Evolutionary conservation across 495 filamentous ascomycete species (phyloP).

Genomic region (Thermothielavioides terrestris): DNA sequence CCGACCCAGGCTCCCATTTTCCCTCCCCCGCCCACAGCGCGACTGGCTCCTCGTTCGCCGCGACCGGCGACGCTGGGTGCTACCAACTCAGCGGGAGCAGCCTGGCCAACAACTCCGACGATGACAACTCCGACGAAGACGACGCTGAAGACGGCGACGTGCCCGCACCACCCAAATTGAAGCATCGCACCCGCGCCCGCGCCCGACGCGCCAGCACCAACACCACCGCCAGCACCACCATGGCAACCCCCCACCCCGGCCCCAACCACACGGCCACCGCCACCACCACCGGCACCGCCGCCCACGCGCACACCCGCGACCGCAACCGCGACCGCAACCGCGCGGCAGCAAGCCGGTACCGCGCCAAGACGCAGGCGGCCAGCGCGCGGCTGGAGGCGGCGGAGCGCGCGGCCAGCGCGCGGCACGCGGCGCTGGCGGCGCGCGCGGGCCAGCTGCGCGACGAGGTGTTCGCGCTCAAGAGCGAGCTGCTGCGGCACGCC

Average conservation of each 20-base stretch:
- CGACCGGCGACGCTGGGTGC: background rate
- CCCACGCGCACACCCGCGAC: background rate
- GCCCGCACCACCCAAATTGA: background rate
- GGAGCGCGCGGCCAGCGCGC: slow-evolving; percentile 19
- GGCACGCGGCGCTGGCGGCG: slow-evolving; percentile 16
- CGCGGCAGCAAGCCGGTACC: slow-evolving; percentile 10
- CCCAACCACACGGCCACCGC: background rate
- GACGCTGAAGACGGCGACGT: background rate
- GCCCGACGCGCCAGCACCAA: background rate
- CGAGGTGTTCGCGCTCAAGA: slow-evolving; percentile 46
- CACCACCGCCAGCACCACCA: background rate
- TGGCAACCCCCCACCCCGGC: background rate
- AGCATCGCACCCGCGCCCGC: background rate
- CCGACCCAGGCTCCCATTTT: background rate
- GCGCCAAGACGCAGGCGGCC: slow-evolving; percentile 10
- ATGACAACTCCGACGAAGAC: background rate
- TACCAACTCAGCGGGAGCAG: background rate
- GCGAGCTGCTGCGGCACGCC: slow-evolving; percentile 45
- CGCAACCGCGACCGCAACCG: slow-evolving; percentile 6
- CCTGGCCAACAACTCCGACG: background rate
- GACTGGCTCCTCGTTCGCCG: background rate
- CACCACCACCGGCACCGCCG: background rate
- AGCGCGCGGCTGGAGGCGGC: slow-evolving; percentile 29
- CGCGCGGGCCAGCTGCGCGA: slow-evolving; percentile 30
- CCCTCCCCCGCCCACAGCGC: background rate